Base-by-base conservation (phyloP, 2,329 filamentous ascomycete genomes). In the Dactylellina leptospora region DNA sequence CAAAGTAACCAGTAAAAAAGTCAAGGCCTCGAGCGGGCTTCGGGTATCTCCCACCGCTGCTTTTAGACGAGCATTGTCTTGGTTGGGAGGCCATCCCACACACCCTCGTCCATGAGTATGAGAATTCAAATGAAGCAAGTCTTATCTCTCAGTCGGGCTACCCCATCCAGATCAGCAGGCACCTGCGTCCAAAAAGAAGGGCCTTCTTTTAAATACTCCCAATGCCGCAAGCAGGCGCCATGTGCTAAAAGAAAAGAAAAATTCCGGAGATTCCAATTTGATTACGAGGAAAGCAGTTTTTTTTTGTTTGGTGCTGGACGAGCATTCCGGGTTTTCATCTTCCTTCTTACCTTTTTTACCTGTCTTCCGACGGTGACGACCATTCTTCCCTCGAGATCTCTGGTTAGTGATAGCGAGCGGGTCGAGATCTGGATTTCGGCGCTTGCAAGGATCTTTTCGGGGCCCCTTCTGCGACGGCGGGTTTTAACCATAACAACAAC, bases 71-170 rank as follows among this genome's bases (percentile, higher is more conserved):
- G 48, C 28, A 23, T 18, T 62, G 56, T 71, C 66, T 71, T 62
- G 36, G 56, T 54, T 61, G 48, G 51, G 38, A 36, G 45, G 48
- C 56, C 64, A 58, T 55, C 42, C 58, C 66, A 71, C 66, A 40
- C 55, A 58, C 64, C 54, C 51, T 47, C n/a, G n/a, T n/a, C n/a
- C n/a, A n/a, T n/a, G n/a, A n/a, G n/a, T n/a, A n/a, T n/a, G n/a
- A n/a, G n/a, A n/a, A n/a, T n/a, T n/a, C n/a, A n/a, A n/a, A n/a
- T n/a, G n/a, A 36, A 42, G 66, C 40, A 56, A 62, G 44, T 58
- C 53, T 72, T 72, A 72, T 72, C 68, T 72, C 68, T 72, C 51
- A 63, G 53, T 59, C 55, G 10, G 68, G 68, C 18, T 64, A 64
- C 68, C 59, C 59, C 53, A 72, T 72, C 59, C 68, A 72, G 68